A percentile compares a stretch with the other conserved stretches of the same genome.
phyloP scores from a whole-genome alignment of 805 yeast genomes.

The Dipodascopsis uninucleata region DNA sequence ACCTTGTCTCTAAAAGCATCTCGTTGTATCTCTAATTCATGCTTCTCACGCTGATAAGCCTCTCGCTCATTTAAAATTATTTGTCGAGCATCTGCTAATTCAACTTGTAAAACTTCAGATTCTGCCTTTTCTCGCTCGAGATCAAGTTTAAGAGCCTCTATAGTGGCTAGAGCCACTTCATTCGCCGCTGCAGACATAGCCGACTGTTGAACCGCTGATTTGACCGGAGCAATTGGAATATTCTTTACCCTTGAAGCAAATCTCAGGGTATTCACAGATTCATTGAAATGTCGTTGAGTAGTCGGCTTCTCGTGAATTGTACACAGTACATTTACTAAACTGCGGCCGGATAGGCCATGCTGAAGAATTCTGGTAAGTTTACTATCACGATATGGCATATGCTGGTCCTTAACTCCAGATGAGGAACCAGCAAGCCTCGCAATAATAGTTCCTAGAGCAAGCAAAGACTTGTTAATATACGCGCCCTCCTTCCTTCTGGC shows the following conservation, averaged over 20 bases:
- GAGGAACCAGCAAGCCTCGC: constrained; percentile 58
- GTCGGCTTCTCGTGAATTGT: constrained; percentile 60
- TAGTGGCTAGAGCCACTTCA: constrained; percentile 36
- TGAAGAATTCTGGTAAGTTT: constrained; percentile 85
- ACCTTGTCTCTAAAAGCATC: constrained; percentile 27
- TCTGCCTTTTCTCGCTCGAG: constrained; percentile 61
- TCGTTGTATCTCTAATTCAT: constrained; percentile 24
- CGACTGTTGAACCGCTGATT: constrained; percentile 35
- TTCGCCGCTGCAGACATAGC: constrained; percentile 42
- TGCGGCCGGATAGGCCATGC: constrained; percentile 85
- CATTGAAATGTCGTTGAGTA: constrained; percentile 57
- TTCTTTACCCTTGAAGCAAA: constrained; percentile 94
- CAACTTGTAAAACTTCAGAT: constrained; percentile 40
- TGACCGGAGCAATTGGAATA: constrained; percentile 63
- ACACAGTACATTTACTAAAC: constrained; percentile 80
- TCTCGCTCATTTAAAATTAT: too few species aligned
- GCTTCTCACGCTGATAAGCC: constrained; percentile 15
- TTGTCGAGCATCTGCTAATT: constrained; percentile 29
- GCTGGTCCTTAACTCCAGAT: constrained; percentile 40
- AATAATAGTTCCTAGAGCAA: constrained; percentile 90
- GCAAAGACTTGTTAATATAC: constrained; percentile 81
- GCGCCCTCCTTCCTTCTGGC: constrained; percentile 94
- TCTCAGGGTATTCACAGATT: constrained; percentile 79
- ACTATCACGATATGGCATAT: constrained; percentile 90
- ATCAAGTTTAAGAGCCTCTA: constrained; percentile 55